A percentile compares a stretch with the other conserved stretches of the same genome.
These are phyloP conservation scores for Cicer cuneatum DNA, from an alignment of 306 rosid species.

Conservation along the genomic window DNA sequence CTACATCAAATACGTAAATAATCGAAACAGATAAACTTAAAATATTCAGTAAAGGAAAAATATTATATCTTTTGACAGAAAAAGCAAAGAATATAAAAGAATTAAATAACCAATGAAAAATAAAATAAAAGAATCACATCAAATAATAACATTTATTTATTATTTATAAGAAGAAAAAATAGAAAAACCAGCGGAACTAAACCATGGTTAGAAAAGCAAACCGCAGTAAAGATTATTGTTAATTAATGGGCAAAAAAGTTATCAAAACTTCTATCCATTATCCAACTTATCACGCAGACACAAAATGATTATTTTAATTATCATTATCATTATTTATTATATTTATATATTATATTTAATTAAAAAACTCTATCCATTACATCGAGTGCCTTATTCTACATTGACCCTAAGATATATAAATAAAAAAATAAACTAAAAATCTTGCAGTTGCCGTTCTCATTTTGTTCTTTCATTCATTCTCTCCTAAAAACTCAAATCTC, in stretches of 20 bases:
- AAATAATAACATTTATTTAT: too few relatives aligned
- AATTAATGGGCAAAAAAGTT: slow-evolving; percentile 5
- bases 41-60: not conserved
- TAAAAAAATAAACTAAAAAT: slow-evolving; percentile 31
- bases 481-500: slow-evolving; percentile 32
- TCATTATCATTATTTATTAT: too few relatives aligned
- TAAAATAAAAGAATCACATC: too few relatives aligned
- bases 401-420: slow-evolving; percentile 27
- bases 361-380: slow-evolving; percentile 42
- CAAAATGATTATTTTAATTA: not conserved
- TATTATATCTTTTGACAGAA: not conserved
- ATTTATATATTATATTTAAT: not conserved
- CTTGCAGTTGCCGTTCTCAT: slow-evolving; percentile 40
- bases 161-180: not conserved
- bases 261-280: not conserved
- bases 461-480: slow-evolving; percentile 39
- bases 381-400: slow-evolving; percentile 26
- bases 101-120: too few relatives aligned
- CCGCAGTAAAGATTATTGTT: slow-evolving; percentile 45
- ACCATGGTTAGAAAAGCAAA: slow-evolving; percentile 44
- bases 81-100: not conserved
- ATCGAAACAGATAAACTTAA: not conserved
- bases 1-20: too few relatives aligned
- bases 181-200: not conserved
- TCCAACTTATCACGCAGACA: slow-evolving; percentile 41